Evolutionary conservation across 768 basidiomycete genomes (phyloP), one percentile per base, ranked within the genome.

Genomic region (Phaffia tasmanica): DNA sequence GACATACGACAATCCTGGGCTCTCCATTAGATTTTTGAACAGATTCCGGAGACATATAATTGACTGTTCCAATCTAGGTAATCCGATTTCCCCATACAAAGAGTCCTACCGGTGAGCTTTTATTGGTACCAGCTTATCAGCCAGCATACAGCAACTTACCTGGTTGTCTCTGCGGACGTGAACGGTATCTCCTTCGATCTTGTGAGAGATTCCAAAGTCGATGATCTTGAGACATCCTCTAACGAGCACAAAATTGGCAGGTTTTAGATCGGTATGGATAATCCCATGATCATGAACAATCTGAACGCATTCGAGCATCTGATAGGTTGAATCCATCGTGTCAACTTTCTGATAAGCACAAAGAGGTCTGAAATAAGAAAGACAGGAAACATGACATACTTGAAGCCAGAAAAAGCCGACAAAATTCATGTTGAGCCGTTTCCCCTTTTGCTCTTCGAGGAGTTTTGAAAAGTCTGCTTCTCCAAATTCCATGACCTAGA

Each of bases 241-340:
- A 64, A 98, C 94, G 35, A 99, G 81, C 25, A 99, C 93, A 71
- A 99, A 99, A 76, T 99, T 99, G 3, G 95, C 94, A 7, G 94
- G 94, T 75, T 99, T 99, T 64, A 98, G 81, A 77, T 99, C 94
- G 23, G 93, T 94, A 77, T 99, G 94, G 2, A 99, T 94, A 69
- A 99, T 95, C 77, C 94, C 94, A 78, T 95, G 92, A 70, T 94
- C 89, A 73, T 99, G 94, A 62, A 97, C 94, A 64, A 97, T 86
- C 67, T 95, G 88, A n/a, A 99, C 94, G 0, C 93, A 93, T 80
- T 95, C 86, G 58, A 99, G 79, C 91, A 99, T 99, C 93, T 97
- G 73, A 23, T 61, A 46, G n/a, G 21, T 25, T 21, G 32, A 18
- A 47, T 18, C 23, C 18, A 32, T 11, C 1, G 18, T 6, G 47